Percentiles rank a stretch among this genome's conserved stretches.
These are phyloP conservation scores for Bromus sterilis DNA, from an alignment of 176 grass and related monocot genomes.

Conservation along the genomic window DNA sequence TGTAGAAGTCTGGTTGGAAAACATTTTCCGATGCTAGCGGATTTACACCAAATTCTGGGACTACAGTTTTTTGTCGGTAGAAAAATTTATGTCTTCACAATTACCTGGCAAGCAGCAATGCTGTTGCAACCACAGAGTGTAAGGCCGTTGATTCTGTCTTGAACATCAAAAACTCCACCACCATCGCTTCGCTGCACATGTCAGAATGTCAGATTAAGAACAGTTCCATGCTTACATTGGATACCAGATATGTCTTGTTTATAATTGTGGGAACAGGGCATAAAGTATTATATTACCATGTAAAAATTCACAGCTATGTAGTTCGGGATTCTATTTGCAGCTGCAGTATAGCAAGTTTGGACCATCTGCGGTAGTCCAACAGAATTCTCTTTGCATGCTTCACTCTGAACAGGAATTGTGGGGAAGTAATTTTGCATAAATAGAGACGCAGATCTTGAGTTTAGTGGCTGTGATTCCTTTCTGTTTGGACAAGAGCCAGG, in stretches of 20 bases:
- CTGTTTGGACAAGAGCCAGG: slow-evolving; percentile 81
- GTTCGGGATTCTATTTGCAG: slow-evolving; percentile 89
- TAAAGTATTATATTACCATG: slow-evolving; percentile 53
- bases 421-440: slow-evolving; percentile 96
- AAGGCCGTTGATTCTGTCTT: slow-evolving; percentile 90
- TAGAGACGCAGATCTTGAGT: slow-evolving; percentile 73
- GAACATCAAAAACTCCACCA: slow-evolving; percentile 78
- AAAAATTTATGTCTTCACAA: background rate
- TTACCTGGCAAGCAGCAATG: slow-evolving; percentile 75
- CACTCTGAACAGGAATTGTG: slow-evolving; percentile 67
- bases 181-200: slow-evolving; percentile 78
- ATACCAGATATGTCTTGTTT: background rate
- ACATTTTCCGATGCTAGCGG: background rate
- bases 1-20: background rate
- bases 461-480: slow-evolving; percentile 89
- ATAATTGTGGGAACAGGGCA: background rate
- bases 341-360: slow-evolving; percentile 74
- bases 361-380: slow-evolving; percentile 76
- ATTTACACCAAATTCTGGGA: background rate
- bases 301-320: slow-evolving; percentile 94
- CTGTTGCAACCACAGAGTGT: slow-evolving; percentile 72
- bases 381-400: slow-evolving; percentile 96
- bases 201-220: slow-evolving; percentile 15
- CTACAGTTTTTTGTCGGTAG: background rate
- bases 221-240: background rate